These are phyloP conservation scores for Lactifluus rugatus DNA, from an alignment of 768 basidiomycete genomes.

Conservation along the genomic window DNA sequence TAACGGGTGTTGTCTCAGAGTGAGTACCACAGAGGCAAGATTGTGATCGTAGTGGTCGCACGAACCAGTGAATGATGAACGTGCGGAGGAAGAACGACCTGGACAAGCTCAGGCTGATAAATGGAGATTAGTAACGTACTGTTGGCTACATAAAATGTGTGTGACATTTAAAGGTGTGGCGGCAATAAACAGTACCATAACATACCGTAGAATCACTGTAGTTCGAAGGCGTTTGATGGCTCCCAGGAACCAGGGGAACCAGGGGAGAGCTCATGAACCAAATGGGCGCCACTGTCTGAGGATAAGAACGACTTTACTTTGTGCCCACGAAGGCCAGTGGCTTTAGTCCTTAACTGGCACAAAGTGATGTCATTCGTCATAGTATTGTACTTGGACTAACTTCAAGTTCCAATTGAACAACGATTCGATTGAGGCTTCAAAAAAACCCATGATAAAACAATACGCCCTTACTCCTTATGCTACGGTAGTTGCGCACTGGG, in stretches of 20 bases:
- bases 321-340: neutral
- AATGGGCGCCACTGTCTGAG: neutral
- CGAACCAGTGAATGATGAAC: neutral
- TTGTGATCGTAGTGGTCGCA: neutral
- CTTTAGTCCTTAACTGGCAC: neutral
- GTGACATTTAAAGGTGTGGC: neutral
- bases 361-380: no score
- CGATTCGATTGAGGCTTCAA: no score
- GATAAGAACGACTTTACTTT: neutral
- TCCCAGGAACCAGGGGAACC: slow-evolving; percentile 2
- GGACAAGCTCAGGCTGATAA: no score
- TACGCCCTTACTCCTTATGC: no score
- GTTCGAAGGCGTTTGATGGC: neutral
- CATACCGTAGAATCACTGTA: no score
- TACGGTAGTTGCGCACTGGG: no score
- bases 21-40: slow-evolving; percentile 4
- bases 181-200: neutral
- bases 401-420: no score
- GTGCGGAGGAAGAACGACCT: neutral
- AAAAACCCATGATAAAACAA: no score
- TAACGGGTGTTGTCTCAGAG: neutral
- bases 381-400: no score
- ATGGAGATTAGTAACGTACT: neutral
- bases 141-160: neutral
- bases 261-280: no score